phyloP scores from a whole-genome alignment of 2,329 filamentous ascomycete species.

The Neocucurbitaria cava region DNA sequence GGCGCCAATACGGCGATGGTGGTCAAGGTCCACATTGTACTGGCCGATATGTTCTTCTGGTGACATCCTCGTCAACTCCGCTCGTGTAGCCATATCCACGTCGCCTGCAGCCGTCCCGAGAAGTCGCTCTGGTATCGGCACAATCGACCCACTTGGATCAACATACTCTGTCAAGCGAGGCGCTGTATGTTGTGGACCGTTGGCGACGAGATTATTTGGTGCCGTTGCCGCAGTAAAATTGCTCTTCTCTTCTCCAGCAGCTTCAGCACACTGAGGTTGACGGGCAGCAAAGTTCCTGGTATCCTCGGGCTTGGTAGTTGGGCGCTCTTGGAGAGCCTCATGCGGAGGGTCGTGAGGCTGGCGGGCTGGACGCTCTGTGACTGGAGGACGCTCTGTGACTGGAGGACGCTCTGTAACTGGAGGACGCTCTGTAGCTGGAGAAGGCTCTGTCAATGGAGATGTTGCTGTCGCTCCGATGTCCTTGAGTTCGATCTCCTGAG shows the following conservation, averaged over 20 bases:
- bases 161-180: background rate
- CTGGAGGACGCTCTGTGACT: background rate
- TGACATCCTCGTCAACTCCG: background rate
- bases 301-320: slow-evolving; percentile 90
- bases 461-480: no score
- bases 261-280: slow-evolving; percentile 87
- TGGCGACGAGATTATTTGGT: background rate
- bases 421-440: background rate
- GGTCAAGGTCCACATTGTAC: background rate
- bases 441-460: background rate
- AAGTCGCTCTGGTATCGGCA: background rate
- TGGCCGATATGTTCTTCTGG: background rate
- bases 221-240: background rate
- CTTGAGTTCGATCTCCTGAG: no score
- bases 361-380: slow-evolving; percentile 74
- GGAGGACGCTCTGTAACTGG: slow-evolving; percentile 61
- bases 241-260: slow-evolving; percentile 66
- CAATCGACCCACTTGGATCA: no score
- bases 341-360: slow-evolving; percentile 94
- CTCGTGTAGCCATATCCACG: background rate
- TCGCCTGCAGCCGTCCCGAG: background rate
- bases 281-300: slow-evolving; percentile 97
- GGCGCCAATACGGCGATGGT: background rate
- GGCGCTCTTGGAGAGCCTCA: slow-evolving; percentile 88
- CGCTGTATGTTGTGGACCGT: background rate